Percentiles rank a stretch among this genome's conserved stretches.
phyloP scores from a whole-genome alignment of 2,329 filamentous ascomycete genomes.

The Apiospora arundinis region DNA sequence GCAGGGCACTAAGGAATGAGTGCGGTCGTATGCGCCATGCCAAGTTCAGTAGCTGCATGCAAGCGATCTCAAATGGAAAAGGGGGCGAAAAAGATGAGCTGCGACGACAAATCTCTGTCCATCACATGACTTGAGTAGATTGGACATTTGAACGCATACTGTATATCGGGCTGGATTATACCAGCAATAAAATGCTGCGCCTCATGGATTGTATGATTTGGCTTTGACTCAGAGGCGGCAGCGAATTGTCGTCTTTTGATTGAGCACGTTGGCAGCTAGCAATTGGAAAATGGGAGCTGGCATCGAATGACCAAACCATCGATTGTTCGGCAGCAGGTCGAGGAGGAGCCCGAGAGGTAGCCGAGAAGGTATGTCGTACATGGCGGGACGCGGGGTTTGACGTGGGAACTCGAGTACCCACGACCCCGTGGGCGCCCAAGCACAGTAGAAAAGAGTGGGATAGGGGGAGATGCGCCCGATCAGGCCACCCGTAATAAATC shows the following conservation, averaged over 20 bases:
- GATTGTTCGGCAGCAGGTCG: not conserved
- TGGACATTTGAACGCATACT: not conserved
- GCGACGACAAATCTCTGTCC: not conserved
- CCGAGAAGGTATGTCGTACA: conserved; percentile 7
- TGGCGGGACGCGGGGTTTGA: not conserved
- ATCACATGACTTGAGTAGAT: not conserved
- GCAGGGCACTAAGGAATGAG: not conserved
- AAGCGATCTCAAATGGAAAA: not conserved
- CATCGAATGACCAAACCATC: not conserved
- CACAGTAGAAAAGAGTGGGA: not conserved
- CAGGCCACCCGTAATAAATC: conserved; percentile 1
- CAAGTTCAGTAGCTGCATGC: conserved; percentile 8
- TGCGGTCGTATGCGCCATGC: not conserved
- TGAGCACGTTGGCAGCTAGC: not conserved
- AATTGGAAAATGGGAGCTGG: not conserved
- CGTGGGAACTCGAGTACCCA: not conserved
- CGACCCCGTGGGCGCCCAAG: not conserved
- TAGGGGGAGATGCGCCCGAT: not conserved
- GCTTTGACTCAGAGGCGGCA: not conserved
- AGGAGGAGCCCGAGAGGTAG: not conserved
- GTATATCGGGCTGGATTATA: not conserved
- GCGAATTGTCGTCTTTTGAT: not conserved
- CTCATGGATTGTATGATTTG: not conserved
- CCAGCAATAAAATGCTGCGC: not conserved
- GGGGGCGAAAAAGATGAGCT: not conserved